phyloP scores from a whole-genome alignment of 176 grass and related monocot species.

The Pontederia paniculata region DNA sequence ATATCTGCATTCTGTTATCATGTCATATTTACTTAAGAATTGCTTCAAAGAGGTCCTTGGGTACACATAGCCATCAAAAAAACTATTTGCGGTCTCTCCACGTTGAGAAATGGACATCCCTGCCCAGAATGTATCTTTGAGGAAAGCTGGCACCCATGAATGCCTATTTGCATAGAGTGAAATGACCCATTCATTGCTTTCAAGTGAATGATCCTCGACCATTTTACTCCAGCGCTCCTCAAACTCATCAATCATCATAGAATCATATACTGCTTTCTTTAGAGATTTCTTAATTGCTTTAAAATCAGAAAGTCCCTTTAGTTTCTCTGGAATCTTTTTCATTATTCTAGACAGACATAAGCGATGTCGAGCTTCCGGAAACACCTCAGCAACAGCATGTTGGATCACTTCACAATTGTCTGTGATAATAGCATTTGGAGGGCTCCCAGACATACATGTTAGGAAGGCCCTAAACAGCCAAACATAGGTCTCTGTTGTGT shows the following conservation, averaged over 20 bases:
- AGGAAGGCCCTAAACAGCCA: conserved; percentile 21
- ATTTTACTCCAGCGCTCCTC: conserved; percentile 18
- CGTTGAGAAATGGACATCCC: conserved; percentile 18
- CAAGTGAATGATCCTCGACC: conserved; percentile 13
- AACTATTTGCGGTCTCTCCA: conserved; percentile 7
- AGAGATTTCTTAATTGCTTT: conserved; percentile 17
- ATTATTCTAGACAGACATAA: conserved; percentile 12
- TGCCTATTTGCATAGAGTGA: conserved; percentile 19
- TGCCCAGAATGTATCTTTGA: conserved; percentile 19
- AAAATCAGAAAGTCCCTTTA: conserved; percentile 15
- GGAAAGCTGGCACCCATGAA: conserved; percentile 19
- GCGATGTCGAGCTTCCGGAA: conserved; percentile 12
- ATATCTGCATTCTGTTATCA: conserved; percentile 16
- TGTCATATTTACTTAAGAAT: conserved; percentile 22
- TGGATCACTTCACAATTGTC: conserved; percentile 22
- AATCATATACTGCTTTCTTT: conserved; percentile 23
- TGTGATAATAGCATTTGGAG: conserved; percentile 21
- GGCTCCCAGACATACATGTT: conserved; percentile 13
- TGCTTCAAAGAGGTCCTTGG: conserved; percentile 27
- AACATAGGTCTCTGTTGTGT: not conserved
- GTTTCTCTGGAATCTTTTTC: conserved; percentile 13
- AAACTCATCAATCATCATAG: conserved; percentile 17
- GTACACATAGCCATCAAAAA: conserved; percentile 19
- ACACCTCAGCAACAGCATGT: conserved; percentile 9
- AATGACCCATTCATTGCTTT: conserved; percentile 18